Conservation (phyloP, 805 yeast species). For the Suhomyces sp. region DNA sequence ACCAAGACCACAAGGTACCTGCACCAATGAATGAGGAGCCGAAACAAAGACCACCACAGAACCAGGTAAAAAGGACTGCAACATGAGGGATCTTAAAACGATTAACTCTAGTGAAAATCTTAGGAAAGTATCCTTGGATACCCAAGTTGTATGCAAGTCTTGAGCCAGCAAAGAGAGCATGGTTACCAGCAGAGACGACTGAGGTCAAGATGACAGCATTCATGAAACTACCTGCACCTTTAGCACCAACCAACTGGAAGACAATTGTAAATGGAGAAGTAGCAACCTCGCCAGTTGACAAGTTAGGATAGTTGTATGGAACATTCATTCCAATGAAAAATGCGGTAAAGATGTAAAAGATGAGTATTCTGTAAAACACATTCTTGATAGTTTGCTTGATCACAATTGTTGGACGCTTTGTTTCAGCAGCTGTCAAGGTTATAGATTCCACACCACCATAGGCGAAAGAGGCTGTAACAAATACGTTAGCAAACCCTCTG, state of each 20-base stretch:
- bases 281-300: conserved; percentile 25
- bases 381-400: conserved; percentile 33
- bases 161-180: conserved; percentile 52
- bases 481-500: conserved; percentile 50
- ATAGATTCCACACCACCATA: conserved; percentile 49
- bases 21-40: conserved; percentile 58
- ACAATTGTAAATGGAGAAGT: conserved; percentile 46
- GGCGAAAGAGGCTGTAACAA: conserved; percentile 53
- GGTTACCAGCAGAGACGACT: conserved; percentile 55
- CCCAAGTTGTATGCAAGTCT: conserved; percentile 51
- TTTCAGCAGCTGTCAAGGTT: conserved; percentile 36
- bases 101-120: conserved; percentile 41
- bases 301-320: conserved; percentile 37
- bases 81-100: conserved; percentile 49
- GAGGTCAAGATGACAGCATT: conserved; percentile 58
- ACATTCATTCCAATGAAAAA: conserved; percentile 44
- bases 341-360: conserved; percentile 38
- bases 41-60: conserved; percentile 57
- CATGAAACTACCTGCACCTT: conserved; percentile 43
- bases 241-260: conserved; percentile 43
- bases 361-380: conserved; percentile 32
- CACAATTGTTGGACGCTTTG: conserved; percentile 27
- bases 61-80: conserved; percentile 51
- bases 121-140: conserved; percentile 47
- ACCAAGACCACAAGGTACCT: conserved; percentile 54